Evolutionary conservation across 768 basidiomycete genomes (phyloP), one percentile per base, ranked within the genome.

Genomic region (Pleurotus salmoneostramineus): DNA sequence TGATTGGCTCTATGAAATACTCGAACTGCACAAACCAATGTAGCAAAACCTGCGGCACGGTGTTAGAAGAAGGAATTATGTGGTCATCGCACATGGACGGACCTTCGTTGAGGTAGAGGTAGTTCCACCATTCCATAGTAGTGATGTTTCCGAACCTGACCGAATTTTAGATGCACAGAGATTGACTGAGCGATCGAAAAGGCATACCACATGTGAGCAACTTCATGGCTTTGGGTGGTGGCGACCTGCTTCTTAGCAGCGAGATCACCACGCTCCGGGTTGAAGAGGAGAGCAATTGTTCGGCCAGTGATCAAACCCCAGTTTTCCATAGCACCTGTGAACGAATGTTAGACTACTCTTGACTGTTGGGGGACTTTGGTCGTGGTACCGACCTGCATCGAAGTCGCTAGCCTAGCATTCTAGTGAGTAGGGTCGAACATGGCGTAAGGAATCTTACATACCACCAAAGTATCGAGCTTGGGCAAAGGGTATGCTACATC

Each of bases 51-150:
- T 85, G 50, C 42, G 54, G 15, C 49, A 62, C 54, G 14, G 21
- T 8, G 52, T 62, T 50, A 61, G 34, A 43, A 61, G 34, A 43
- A 51, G 43, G 8, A 1, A n/a, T 46, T 5, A 12, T 27, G 34
- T n/a, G 8, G 27, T 58, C 33, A 34, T 31, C 43, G 21, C n/a
- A 31, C 15, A 31, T 15, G 32, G 14, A 57, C 71, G 35, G 52
- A 83, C 85, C 88, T 81, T 91, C 89, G 61, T 90, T 91, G 58
- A 91, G 72, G 70, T 90, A 91, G 49, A 93, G 77, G 69, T 90
- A 87, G 60, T 90, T 84, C 91, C 91, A 94, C 91, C 92, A 93
- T 65, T 84, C 83, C 93, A 95, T 95, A 0, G 93, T 96, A 5
- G 91, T 89, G 64, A 97, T 89, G 68, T 96, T 88, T 27, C 94